Evolutionary conservation across 257 asterid species (phyloP).

Genomic region (Leptodermis oblonga): DNA sequence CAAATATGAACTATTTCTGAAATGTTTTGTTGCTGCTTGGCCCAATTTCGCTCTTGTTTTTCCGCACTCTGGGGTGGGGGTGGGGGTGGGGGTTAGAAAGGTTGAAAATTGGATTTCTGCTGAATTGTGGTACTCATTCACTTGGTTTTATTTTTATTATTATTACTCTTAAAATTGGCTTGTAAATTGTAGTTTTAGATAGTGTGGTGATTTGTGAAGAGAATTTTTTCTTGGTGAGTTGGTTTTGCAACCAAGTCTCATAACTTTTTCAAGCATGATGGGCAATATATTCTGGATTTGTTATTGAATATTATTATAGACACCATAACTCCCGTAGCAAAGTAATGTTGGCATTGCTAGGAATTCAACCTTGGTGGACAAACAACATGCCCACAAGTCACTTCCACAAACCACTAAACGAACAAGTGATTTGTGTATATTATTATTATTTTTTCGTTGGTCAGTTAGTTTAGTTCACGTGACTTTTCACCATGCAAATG

Average conservation of each 20-base stretch:
- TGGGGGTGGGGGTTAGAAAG: background rate
- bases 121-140: background rate
- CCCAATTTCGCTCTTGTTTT: background rate
- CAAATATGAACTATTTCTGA: background rate
- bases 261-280: background rate
- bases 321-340: no score
- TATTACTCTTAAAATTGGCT: no score
- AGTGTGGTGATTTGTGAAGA: background rate
- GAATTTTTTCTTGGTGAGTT: background rate
- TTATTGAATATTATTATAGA: no score
- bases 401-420: no score
- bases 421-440: no score
- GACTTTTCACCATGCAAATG: slow-evolving; percentile 5
- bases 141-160: background rate
- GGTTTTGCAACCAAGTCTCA: background rate
- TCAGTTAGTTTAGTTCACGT: background rate
- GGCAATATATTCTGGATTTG: background rate
- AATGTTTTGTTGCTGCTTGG: background rate
- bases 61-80: background rate
- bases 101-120: background rate
- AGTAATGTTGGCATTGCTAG: no score
- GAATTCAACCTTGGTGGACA: no score
- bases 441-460: background rate
- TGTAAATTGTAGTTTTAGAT: background rate
- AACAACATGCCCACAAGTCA: no score